Conservation (phyloP, 805 yeast genomes). For the Hemisphaericaspora nanyangensis region DNA sequence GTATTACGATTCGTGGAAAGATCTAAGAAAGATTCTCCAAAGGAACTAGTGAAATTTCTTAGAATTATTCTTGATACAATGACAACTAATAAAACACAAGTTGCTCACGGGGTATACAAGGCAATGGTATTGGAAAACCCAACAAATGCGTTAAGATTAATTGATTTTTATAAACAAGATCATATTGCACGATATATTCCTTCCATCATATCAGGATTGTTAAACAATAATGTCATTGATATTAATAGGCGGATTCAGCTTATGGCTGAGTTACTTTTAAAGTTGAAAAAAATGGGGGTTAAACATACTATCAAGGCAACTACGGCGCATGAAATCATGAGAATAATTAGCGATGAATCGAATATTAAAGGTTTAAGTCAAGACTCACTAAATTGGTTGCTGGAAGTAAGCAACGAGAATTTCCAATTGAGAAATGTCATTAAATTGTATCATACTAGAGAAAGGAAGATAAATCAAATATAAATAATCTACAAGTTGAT, state of each 20-base stretch:
- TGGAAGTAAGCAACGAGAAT: constrained; percentile 2
- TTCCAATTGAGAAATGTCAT: constrained; percentile 2
- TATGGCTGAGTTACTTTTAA: constrained; percentile 8
- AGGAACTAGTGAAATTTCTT: background rate
- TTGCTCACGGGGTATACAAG: constrained; percentile 14
- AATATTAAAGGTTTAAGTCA: constrained; percentile 2
- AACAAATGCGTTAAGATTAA: constrained; percentile 18
- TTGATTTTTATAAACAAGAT: constrained; percentile 17
- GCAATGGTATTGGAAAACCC: constrained; percentile 27
- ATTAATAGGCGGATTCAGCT: constrained; percentile 14
- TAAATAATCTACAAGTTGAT: too few relatives aligned
- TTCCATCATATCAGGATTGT: constrained; percentile 26
- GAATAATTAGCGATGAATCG: constrained; percentile 1
- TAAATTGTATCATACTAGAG: too few relatives aligned
- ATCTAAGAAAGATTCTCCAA: constrained; percentile 9
- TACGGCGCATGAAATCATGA: constrained; percentile 14
- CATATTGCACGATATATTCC: constrained; percentile 15
- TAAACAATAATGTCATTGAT: constrained; percentile 15
- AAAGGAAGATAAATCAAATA: too few relatives aligned
- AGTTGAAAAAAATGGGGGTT: constrained; percentile 6
- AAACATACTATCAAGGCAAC: constrained; percentile 12
- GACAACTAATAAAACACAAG: background rate
- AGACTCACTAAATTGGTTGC: constrained; percentile 3
- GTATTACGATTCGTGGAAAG: constrained; percentile 4
- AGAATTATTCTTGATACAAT: background rate